These are phyloP conservation scores for Rhododendron williamsianum DNA, from an alignment of 148 eudicot genomes.

Conservation along the genomic window DNA sequence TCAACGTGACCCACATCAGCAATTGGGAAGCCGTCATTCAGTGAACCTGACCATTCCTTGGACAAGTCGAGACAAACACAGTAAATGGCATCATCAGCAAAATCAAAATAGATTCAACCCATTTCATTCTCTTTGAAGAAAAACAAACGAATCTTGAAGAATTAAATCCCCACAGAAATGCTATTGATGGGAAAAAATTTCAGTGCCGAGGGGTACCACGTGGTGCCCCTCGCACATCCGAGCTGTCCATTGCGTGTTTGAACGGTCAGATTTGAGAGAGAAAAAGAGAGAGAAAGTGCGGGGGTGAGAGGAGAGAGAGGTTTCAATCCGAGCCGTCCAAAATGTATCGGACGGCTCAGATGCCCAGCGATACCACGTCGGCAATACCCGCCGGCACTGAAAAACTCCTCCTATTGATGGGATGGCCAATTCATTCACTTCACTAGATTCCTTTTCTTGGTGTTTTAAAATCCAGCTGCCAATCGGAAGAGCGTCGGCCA, in stretches of 20 bases:
- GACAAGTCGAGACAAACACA: constrained; percentile 7
- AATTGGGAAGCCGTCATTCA: constrained; percentile 23
- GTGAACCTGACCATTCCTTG: constrained; percentile 9
- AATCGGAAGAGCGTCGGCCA: background rate
- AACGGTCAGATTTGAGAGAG: no score
- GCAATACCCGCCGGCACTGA: no score
- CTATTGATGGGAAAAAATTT: background rate
- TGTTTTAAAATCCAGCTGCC: background rate
- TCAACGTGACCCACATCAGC: background rate
- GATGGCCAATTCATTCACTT: constrained; percentile 9
- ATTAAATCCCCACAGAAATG: background rate
- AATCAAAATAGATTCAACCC: background rate
- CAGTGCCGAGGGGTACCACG: no score
- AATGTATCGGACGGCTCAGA: no score
- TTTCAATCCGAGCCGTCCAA: no score
- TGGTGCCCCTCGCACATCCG: no score
- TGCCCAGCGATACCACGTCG: no score
- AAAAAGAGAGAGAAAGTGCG: no score
- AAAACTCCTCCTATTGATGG: background rate
- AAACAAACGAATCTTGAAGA: background rate
- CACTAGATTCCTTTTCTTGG: background rate
- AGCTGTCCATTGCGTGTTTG: no score
- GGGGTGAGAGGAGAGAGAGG: no score
- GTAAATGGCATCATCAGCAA: background rate
- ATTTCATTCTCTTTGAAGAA: background rate